These are phyloP conservation scores for Xylaria sp. DNA, from an alignment of 2,329 filamentous ascomycete species.

Conservation along the genomic window DNA sequence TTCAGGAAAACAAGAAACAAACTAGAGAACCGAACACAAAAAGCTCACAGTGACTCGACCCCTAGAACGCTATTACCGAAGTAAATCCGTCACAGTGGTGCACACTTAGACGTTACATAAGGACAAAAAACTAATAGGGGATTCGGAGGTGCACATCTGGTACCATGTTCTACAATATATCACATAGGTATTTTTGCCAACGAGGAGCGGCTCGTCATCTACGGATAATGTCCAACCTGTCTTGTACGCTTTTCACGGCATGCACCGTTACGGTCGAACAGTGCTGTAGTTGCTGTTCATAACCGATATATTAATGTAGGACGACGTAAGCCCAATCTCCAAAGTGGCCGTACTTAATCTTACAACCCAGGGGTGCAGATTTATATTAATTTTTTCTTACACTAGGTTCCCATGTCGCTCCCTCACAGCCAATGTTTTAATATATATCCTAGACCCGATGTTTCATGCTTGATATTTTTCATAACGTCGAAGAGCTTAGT, in stretches of 20 bases:
- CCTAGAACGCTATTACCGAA: conserved; percentile 16
- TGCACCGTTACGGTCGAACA: neutral
- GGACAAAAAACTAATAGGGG: neutral
- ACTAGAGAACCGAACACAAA: neutral
- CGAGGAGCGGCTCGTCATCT: neutral
- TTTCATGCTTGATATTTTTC: too few relatives aligned
- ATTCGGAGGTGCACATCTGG: neutral
- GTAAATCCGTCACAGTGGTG: conserved; percentile 15
- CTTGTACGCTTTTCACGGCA: neutral
- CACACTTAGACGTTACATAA: neutral
- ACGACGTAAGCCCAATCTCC: neutral
- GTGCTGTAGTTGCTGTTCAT: neutral
- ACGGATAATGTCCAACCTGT: too few relatives aligned
- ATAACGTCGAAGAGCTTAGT: too few relatives aligned
- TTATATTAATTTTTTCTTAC: too few relatives aligned
- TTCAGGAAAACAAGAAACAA: conserved; percentile 3
- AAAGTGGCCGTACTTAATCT: neutral
- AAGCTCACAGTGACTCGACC: conserved; percentile 2
- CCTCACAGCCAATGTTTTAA: too few relatives aligned
- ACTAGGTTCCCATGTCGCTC: too few relatives aligned
- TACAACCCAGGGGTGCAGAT: neutral
- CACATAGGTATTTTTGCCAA: neutral
- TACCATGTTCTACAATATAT: neutral
- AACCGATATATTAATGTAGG: neutral
- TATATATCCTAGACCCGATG: too few relatives aligned